A percentile compares a stretch with the other conserved stretches of the same genome.
Evolutionary conservation across 768 basidiomycete species (phyloP).

Genomic region (Rhodotorula kratochvilovae): DNA sequence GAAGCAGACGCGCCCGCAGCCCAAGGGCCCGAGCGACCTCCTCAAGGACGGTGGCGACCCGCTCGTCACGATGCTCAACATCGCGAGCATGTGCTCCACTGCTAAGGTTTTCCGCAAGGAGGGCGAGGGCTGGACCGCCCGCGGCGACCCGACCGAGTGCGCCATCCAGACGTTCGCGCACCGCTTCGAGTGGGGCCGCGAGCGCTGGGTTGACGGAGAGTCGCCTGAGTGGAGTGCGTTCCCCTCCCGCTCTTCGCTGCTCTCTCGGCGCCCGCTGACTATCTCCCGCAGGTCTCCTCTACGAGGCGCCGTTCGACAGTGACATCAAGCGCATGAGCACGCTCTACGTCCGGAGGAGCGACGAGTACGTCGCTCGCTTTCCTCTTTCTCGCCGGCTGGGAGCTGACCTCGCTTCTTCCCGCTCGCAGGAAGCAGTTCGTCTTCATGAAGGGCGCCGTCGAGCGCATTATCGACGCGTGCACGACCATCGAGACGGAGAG

Average conservation of each 20-base stretch:
- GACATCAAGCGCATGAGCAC: conserved; percentile 51
- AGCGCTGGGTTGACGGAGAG: conserved; percentile 35
- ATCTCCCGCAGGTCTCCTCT: conserved; percentile 38
- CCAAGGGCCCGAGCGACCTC: conserved; percentile 31
- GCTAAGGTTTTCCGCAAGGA: conserved; percentile 45
- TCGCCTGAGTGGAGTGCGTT: conserved; percentile 39
- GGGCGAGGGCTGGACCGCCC: conserved; percentile 49
- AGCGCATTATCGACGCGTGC: conserved; percentile 55
- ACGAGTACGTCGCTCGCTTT: conserved; percentile 2
- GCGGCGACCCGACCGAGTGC: conserved; percentile 53
- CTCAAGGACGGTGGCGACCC: conserved; percentile 44
- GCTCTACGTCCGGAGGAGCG: conserved; percentile 32
- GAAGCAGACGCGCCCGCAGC: conserved; percentile 10
- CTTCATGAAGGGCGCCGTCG: conserved; percentile 46
- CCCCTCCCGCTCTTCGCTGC: not conserved
- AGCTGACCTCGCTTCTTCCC: not conserved
- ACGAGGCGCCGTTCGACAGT: conserved; percentile 54
- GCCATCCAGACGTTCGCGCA: conserved; percentile 49
- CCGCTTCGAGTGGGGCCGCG: conserved; percentile 26
- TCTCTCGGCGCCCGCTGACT: not conserved
- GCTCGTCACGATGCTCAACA: conserved; percentile 47
- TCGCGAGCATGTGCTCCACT: conserved; percentile 51
- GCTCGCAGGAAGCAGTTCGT: conserved; percentile 34
- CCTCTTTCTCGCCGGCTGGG: not conserved
- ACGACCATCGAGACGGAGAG: conserved; percentile 43